These are phyloP conservation scores for Pleurotus platypus DNA, from an alignment of 768 basidiomycete genomes.

Conservation along the genomic window DNA sequence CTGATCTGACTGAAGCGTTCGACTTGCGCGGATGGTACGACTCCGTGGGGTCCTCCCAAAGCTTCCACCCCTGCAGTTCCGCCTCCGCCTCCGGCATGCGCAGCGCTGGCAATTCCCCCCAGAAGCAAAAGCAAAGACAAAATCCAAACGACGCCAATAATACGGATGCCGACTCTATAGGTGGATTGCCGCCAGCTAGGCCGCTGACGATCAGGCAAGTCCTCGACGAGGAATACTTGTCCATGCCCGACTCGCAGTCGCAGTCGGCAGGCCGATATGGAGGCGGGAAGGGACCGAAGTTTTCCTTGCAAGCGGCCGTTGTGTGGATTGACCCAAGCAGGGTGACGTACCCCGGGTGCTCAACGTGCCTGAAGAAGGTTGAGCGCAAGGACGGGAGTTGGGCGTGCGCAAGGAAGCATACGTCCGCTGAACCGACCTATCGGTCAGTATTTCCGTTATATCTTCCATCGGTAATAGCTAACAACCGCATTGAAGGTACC, in stretches of 20 bases:
- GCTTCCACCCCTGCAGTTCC: background rate
- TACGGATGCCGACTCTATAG: no score
- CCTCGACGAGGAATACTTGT: background rate
- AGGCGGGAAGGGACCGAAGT: background rate
- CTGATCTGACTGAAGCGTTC: background rate
- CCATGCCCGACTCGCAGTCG: no score
- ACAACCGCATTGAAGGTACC: background rate
- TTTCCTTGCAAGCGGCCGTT: background rate
- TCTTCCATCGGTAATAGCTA: background rate
- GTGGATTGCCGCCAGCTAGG: no score
- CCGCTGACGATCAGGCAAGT: background rate
- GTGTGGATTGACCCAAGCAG: background rate
- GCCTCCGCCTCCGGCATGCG: background rate
- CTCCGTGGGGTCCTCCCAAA: background rate
- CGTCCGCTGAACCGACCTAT: background rate
- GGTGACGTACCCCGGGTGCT: background rate
- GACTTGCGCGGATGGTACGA: slow-evolving; percentile 2
- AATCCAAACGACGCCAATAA: no score
- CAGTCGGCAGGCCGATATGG: background rate
- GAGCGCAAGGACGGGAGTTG: background rate
- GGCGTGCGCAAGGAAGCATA: background rate
- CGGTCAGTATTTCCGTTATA: background rate
- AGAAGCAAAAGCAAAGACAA: no score
- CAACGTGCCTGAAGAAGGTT: background rate
- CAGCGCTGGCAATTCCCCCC: background rate